Evolutionary conservation across 1,284 basidiomycete species (phyloP).

Genomic region (Quambalaria eucalypti): DNA sequence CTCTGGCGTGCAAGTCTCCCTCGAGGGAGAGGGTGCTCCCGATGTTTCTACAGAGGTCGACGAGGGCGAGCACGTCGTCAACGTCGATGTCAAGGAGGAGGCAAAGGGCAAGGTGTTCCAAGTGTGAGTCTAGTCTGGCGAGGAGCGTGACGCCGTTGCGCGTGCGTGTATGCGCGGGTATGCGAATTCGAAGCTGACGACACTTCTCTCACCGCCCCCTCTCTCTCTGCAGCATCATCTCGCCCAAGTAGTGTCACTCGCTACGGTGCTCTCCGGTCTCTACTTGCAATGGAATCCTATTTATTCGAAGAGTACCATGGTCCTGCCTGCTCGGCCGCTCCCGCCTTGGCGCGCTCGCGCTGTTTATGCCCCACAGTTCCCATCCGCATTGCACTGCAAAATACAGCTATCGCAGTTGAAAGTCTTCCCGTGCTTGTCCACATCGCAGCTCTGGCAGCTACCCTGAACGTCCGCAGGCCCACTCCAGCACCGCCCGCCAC

Average conservation of each 20-base stretch:
- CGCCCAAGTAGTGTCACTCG: not conserved
- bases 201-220: not conserved
- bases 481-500: too few species aligned
- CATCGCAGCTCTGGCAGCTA: too few species aligned
- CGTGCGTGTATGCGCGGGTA: too few species aligned
- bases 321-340: too few species aligned
- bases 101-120: constrained; percentile 26
- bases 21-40: constrained; percentile 22
- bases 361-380: too few species aligned
- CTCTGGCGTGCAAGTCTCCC: constrained; percentile 16
- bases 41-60: constrained; percentile 19
- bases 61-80: constrained; percentile 16
- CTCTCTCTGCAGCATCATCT: not conserved
- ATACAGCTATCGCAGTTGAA: too few species aligned
- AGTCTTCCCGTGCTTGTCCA: too few species aligned
- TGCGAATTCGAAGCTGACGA: not conserved
- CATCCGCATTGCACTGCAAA: too few species aligned
- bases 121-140: not conserved
- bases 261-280: not conserved
- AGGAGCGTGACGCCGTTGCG: not conserved
- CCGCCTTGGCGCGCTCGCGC: too few species aligned
- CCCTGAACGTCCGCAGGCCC: too few species aligned
- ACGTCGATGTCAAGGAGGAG: constrained; percentile 18
- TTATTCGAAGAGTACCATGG: not conserved
- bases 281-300: not conserved